These are phyloP conservation scores for Coemansia sp. DNA, from an alignment of 192 early-diverging fungal species.

Conservation along the genomic window DNA sequence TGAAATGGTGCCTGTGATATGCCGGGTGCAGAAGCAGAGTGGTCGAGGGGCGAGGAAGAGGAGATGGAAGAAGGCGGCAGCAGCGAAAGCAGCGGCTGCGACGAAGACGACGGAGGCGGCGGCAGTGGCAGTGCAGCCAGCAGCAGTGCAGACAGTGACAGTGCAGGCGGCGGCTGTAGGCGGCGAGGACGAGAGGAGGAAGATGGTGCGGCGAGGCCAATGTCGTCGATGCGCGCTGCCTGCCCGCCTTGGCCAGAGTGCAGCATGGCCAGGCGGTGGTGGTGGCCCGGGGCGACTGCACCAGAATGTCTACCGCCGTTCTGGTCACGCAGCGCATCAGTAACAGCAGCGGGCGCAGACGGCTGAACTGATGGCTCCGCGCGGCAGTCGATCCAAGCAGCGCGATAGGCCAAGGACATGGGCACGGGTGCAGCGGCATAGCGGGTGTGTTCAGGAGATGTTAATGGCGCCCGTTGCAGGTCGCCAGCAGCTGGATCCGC, in stretches of 20 bases:
- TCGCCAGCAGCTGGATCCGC: neutral
- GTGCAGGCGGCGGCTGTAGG: slow-evolving; percentile 1
- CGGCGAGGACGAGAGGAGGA: neutral
- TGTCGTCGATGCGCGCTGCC: neutral
- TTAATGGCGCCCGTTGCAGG: neutral
- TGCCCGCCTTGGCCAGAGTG: neutral
- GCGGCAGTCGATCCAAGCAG: neutral
- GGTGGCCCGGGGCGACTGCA: neutral
- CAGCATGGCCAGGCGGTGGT: neutral
- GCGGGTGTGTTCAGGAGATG: neutral
- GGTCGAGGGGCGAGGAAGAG: neutral
- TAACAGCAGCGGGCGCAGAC: neutral
- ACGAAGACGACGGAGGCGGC: slow-evolving; percentile 3
- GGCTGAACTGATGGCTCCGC: neutral
- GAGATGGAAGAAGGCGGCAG: neutral
- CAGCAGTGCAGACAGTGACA: slow-evolving; percentile 7
- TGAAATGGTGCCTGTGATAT: neutral
- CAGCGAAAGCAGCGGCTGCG: neutral
- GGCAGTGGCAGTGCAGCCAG: neutral
- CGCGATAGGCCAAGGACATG: neutral
- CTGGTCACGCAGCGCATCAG: neutral
- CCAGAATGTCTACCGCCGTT: neutral
- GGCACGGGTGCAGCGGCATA: neutral
- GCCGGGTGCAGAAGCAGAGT: neutral
- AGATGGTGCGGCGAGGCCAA: neutral